phyloP scores from a whole-genome alignment of 345 rosid species.

The Ceriops zippeliana region DNA sequence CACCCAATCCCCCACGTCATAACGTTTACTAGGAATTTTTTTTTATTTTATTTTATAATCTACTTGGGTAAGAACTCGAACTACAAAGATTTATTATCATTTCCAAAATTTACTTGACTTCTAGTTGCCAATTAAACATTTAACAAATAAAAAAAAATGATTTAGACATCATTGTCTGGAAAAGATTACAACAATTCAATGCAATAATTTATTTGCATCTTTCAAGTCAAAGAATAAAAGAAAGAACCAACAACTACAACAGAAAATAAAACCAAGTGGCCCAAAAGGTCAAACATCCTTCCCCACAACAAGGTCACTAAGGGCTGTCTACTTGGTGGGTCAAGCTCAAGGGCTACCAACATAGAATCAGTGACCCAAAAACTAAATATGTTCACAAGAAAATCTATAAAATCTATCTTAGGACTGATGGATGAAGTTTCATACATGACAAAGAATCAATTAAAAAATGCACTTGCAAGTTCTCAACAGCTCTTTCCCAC shows the following conservation, averaged over 20 bases:
- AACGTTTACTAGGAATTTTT: fast-evolving
- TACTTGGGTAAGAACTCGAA: no score
- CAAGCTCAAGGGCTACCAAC: constrained; percentile 5
- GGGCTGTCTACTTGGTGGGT: constrained; percentile 16
- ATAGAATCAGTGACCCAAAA: constrained; percentile 16
- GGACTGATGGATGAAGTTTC: constrained; percentile 21
- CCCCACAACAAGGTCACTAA: constrained; percentile 2
- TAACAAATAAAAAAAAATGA: neutral
- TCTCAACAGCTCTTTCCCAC: constrained; percentile 51
- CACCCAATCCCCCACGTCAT: no score
- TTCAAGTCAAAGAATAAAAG: neutral
- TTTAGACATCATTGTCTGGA: neutral
- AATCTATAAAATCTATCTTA: constrained; percentile 22
- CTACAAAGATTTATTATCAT: no score
- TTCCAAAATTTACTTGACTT: no score
- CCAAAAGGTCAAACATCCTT: neutral
- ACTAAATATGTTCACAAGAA: neutral
- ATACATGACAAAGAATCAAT: constrained; percentile 47
- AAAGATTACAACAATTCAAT: neutral
- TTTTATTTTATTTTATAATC: no score
- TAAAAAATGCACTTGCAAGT: constrained; percentile 46
- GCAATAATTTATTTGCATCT: constrained; percentile 1
- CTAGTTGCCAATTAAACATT: no score
- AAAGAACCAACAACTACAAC: neutral
- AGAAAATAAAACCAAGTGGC: neutral